These are phyloP conservation scores for Cystobasidiaceae sp. DNA, from an alignment of 1,284 basidiomycete genomes.

Conservation along the genomic window DNA sequence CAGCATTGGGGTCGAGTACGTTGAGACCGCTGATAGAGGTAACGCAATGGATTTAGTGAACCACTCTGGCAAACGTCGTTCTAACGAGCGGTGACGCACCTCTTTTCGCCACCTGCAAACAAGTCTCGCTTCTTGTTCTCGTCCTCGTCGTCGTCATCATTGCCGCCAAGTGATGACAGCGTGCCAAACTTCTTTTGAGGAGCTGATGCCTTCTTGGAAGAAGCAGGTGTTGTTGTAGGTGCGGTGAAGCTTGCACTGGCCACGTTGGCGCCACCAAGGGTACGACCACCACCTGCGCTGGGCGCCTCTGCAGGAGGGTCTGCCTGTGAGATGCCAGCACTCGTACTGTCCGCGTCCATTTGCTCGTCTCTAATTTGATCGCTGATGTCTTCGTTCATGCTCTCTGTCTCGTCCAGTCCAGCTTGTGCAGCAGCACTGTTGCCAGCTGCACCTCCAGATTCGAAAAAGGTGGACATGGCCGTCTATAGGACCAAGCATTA, in stretches of 20 bases:
- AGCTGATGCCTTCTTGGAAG: conserved; percentile 22
- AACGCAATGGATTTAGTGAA: neutral
- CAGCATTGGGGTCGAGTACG: conserved; percentile 73
- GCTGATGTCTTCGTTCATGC: neutral
- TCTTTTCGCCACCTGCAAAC: conserved; percentile 82
- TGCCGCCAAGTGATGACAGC: conserved; percentile 31
- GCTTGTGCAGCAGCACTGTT: too few species aligned
- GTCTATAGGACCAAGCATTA: conserved; percentile 32
- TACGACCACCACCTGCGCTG: conserved; percentile 41
- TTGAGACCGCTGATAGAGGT: conserved; percentile 67
- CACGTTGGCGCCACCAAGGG: conserved; percentile 46
- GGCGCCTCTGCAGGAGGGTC: neutral
- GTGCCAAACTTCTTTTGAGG: conserved; percentile 7
- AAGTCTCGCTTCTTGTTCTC: conserved; percentile 56
- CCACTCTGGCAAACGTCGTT: neutral
- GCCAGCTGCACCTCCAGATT: conserved; percentile 36
- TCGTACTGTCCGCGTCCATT: neutral
- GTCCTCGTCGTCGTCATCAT: conserved; percentile 50
- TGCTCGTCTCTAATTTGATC: conserved; percentile 23
- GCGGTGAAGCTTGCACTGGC: neutral
- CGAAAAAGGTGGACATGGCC: conserved; percentile 48
- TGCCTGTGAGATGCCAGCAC: neutral
- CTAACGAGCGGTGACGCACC: conserved; percentile 51
- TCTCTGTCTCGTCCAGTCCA: too few species aligned
- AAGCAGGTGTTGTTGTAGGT: conserved; percentile 2